Evolutionary conservation across 495 filamentous ascomycete species (phyloP).

Genomic region (Podospora appendiculata): DNA sequence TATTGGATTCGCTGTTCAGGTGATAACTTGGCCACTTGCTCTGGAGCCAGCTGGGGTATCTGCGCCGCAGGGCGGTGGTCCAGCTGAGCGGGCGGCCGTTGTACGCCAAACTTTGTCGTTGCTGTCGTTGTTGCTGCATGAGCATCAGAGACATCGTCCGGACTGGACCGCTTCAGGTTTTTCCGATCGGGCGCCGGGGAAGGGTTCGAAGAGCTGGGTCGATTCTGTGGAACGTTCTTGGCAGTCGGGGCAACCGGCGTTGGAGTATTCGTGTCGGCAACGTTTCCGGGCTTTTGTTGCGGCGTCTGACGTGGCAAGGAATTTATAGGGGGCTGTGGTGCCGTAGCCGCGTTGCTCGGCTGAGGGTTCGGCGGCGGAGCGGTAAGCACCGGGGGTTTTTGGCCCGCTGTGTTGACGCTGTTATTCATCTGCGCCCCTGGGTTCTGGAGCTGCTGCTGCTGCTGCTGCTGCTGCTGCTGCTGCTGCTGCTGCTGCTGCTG

Average conservation of each 20-base stretch:
- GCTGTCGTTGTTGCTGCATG: not conserved
- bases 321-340: too few relatives aligned
- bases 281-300: not conserved
- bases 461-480: constrained; percentile 17
- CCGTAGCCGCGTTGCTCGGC: too few relatives aligned
- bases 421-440: too few relatives aligned
- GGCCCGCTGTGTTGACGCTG: too few relatives aligned
- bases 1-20: constrained; percentile 29
- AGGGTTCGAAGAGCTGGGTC: not conserved
- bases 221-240: not conserved
- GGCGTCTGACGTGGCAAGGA: not conserved
- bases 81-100: constrained; percentile 18
- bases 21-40: constrained; percentile 45
- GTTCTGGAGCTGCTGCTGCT: not conserved
- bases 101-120: constrained; percentile 16
- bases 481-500: constrained; percentile 23
- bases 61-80: constrained; percentile 2
- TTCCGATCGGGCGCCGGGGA: not conserved
- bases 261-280: not conserved
- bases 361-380: too few relatives aligned
- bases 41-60: constrained; percentile 16
- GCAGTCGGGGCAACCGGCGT: not conserved
- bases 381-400: too few relatives aligned
- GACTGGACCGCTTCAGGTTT: not conserved
- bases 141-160: not conserved